Percentiles rank a stretch among this genome's conserved stretches.
Conservation (phyloP, 305 asterid genomes). For the Fraxinus sp. region DNA sequence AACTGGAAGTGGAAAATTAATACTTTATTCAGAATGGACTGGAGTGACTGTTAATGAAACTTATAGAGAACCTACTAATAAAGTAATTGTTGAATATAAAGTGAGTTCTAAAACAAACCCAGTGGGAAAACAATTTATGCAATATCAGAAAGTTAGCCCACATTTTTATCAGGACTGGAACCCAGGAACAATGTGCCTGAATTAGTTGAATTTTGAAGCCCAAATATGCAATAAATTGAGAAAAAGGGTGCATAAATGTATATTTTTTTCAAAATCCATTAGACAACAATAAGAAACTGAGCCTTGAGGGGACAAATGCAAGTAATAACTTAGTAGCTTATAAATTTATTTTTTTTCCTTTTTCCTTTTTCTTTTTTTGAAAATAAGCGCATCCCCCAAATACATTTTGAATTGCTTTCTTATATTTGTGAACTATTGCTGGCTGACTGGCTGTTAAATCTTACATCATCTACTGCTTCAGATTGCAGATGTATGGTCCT, state of each 20-base stretch:
- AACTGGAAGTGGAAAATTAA: neutral
- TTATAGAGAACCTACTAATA: neutral
- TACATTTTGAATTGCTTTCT: neutral
- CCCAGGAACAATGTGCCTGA: neutral
- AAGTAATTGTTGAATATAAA: neutral
- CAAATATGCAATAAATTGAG: neutral
- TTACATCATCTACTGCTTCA: conserved; percentile 32
- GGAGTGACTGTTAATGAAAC: neutral
- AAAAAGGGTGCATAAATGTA: neutral
- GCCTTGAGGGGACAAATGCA: neutral
- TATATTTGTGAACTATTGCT: conserved; percentile 11
- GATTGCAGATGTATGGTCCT: conserved; percentile 98
- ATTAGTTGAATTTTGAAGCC: neutral
- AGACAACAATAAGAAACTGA: neutral
- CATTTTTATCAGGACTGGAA: neutral
- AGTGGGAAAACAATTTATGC: neutral
- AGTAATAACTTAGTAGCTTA: neutral
- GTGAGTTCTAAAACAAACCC: neutral
- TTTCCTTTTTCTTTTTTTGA: neutral
- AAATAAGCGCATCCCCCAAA: neutral
- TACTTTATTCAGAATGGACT: neutral
- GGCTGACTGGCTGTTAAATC: conserved; percentile 5
- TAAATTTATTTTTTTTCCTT: neutral
- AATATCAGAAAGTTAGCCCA: neutral
- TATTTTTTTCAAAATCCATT: neutral